Percentiles rank a stretch among this genome's conserved stretches.
Conservation (phyloP, 2,329 filamentous ascomycete species). For the Pestalotiopsis sp. region DNA sequence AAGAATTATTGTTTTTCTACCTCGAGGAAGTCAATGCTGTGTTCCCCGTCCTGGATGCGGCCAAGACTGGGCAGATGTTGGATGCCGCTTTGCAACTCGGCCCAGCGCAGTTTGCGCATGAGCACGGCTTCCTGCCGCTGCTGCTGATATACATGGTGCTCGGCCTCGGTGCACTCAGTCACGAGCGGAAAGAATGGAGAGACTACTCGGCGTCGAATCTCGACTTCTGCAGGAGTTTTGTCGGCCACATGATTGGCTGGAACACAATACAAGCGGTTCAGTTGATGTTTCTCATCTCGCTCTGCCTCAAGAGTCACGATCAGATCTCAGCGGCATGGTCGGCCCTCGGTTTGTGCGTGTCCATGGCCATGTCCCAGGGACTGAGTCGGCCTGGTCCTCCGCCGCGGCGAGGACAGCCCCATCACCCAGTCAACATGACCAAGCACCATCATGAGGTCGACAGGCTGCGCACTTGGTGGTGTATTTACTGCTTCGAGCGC, state of each 20-base stretch:
- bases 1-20: slow-evolving; percentile 5
- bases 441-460: slow-evolving; percentile 8
- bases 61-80: neutral
- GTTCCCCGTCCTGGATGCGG: slow-evolving; percentile 13
- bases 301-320: slow-evolving; percentile 12
- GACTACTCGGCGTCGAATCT: neutral
- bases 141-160: slow-evolving; percentile 9
- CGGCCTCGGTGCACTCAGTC: neutral
- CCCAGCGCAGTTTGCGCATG: slow-evolving; percentile 3
- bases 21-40: slow-evolving; percentile 13
- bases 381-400: slow-evolving; percentile 2
- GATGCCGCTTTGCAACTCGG: neutral
- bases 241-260: slow-evolving; percentile 12
- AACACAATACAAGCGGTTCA: slow-evolving; percentile 14
- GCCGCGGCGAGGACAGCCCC: neutral
- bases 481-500: slow-evolving; percentile 18
- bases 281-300: slow-evolving; percentile 13
- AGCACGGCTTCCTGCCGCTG: slow-evolving; percentile 5
- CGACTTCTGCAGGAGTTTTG: slow-evolving; percentile 11
- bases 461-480: slow-evolving; percentile 14
- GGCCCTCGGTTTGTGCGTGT: slow-evolving; percentile 10
- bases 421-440: neutral
- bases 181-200: neutral
- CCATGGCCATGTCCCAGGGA: slow-evolving; percentile 14
- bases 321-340: slow-evolving; percentile 15